Percentiles rank a stretch among this genome's conserved stretches.
Conservation (phyloP, 139 green algal species). For the Coccomyxa sp. region DNA sequence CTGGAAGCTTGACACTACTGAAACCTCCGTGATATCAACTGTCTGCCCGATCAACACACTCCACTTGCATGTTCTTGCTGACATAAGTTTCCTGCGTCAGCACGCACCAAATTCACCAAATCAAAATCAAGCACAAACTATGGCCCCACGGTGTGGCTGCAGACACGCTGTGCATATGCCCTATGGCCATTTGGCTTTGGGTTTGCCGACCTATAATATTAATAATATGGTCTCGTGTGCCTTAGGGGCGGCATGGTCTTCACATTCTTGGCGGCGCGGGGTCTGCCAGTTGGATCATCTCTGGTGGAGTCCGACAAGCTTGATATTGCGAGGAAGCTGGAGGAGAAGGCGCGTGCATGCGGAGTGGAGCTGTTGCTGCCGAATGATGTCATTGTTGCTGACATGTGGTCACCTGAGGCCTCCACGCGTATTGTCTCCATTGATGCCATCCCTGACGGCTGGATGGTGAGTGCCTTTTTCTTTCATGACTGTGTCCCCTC, state of each 20-base stretch:
- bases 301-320: conserved; percentile 99
- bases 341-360: conserved; percentile 24
- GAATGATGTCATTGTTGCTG: conserved; percentile 90
- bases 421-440: conserved; percentile 72
- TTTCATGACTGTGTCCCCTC: background rate
- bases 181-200: too few species aligned
- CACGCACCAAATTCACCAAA: background rate
- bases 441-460: conserved; percentile 90
- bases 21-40: background rate
- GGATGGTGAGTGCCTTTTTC: conserved; percentile 65
- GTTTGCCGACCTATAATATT: too few species aligned
- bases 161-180: too few species aligned
- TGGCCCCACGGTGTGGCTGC: background rate
- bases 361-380: conserved; percentile 93
- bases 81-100: background rate
- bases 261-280: conserved; percentile 64
- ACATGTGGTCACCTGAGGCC: conserved; percentile 93
- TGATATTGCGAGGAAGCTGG: conserved; percentile 87
- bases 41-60: background rate
- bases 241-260: conserved; percentile 50
- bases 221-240: too few species aligned
- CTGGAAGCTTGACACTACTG: background rate
- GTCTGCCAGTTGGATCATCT: conserved; percentile 60
- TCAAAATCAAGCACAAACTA: background rate
- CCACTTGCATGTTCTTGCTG: background rate